Percentiles rank a stretch among this genome's conserved stretches.
phyloP scores from a whole-genome alignment of 306 rosid genomes.

The Prunus campanulata region DNA sequence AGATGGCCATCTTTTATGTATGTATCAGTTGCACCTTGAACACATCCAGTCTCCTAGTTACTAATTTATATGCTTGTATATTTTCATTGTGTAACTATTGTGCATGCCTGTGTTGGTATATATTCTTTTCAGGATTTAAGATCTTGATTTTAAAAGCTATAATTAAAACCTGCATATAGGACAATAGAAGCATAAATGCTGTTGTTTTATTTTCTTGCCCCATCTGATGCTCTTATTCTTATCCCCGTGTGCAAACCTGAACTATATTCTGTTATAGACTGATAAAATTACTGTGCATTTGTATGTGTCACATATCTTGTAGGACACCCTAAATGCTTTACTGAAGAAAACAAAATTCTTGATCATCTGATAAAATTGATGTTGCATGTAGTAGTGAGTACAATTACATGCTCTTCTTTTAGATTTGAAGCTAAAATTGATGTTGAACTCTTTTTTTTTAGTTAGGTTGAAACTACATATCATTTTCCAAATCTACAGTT shows the following conservation, averaged over 20 bases:
- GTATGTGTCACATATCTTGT: too few relatives aligned
- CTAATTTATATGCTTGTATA: background rate
- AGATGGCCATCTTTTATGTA: conserved; percentile 60
- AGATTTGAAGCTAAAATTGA: background rate
- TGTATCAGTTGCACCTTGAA: background rate
- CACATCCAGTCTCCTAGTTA: background rate
- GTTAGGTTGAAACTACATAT: background rate
- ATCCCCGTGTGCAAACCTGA: background rate
- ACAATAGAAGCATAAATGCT: background rate
- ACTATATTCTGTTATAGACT: background rate
- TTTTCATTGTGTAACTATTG: background rate
- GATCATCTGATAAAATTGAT: background rate
- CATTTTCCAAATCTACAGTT: background rate
- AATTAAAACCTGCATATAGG: background rate
- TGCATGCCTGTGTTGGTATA: background rate
- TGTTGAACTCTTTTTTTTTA: background rate
- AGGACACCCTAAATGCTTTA: background rate
- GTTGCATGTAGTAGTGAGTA: background rate
- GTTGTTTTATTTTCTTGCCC: background rate
- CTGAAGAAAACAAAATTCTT: background rate
- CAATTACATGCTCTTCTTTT: background rate
- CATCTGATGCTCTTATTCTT: background rate
- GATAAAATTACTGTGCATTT: background rate
- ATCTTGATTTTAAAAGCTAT: background rate
- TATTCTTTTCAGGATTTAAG: background rate